These are phyloP conservation scores for Kazachstania kunashirensis DNA, from an alignment of 805 yeast species.

Conservation along the genomic window DNA sequence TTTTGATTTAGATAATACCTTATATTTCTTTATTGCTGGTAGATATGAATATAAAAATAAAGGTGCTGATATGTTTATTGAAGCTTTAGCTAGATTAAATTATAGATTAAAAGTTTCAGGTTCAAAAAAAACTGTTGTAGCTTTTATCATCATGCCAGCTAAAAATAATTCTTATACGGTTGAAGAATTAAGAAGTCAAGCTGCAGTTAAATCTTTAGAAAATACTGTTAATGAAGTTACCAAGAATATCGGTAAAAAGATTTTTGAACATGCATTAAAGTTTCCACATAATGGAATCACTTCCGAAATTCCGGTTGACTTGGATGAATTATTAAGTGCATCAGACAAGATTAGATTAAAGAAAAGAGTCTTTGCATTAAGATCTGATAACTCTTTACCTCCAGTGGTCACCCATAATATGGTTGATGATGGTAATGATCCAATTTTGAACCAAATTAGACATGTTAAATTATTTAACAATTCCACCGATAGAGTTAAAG, in stretches of 20 bases:
- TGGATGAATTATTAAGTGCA: constrained; percentile 75
- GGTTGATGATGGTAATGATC: constrained; percentile 86
- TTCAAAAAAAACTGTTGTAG: constrained; percentile 87
- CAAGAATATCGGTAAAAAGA: constrained; percentile 70
- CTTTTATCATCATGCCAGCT: constrained; percentile 97
- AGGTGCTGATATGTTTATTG: constrained; percentile 93
- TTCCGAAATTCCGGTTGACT: constrained; percentile 57
- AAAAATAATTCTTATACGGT: constrained; percentile 88
- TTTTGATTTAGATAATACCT: constrained; percentile 85
- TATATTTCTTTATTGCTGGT: constrained; percentile 94
- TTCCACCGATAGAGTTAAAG: constrained; percentile 84
- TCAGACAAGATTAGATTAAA: constrained; percentile 83
- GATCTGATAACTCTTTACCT: constrained; percentile 62
- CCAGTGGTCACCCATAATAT: constrained; percentile 96
- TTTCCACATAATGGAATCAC: constrained; percentile 40
- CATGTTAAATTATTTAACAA: constrained; percentile 83
- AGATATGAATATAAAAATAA: constrained; percentile 94
- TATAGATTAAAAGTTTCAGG: constrained; percentile 73
- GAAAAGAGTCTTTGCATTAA: constrained; percentile 86
- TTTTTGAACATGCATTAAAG: constrained; percentile 84
- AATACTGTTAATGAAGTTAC: constrained; percentile 84
- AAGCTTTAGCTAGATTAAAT: constrained; percentile 83
- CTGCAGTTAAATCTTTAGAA: constrained; percentile 85
- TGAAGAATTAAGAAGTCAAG: constrained; percentile 92
- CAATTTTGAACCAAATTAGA: constrained; percentile 83